A percentile compares a stretch with the other conserved stretches of the same genome.
Conservation (phyloP, 2,329 filamentous ascomycete genomes). For the Cadophora luteo-olivacea region DNA sequence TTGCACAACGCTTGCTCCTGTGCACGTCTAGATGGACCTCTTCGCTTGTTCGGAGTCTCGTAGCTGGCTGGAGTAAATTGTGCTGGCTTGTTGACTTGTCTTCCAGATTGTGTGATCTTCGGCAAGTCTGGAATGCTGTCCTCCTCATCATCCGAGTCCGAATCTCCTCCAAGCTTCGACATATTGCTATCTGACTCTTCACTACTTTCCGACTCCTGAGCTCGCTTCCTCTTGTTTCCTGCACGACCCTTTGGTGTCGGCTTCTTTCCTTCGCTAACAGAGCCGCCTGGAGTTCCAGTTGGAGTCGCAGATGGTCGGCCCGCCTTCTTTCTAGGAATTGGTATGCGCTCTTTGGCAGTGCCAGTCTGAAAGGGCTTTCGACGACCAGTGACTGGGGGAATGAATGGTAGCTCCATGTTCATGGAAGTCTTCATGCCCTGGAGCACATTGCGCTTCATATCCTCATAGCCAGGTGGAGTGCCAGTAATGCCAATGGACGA, state of each 20-base stretch:
- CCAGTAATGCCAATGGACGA: constrained; percentile 41
- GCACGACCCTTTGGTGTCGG: constrained; percentile 31
- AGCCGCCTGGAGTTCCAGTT: constrained; percentile 32
- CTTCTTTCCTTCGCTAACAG: constrained; percentile 33
- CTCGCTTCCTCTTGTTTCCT: constrained; percentile 43
- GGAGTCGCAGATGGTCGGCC: constrained; percentile 36
- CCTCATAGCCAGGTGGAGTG: constrained; percentile 44
- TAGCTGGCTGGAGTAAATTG: constrained; percentile 65
- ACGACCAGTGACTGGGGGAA: constrained; percentile 29
- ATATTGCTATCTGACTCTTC: constrained; percentile 42
- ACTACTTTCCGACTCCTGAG: constrained; percentile 38
- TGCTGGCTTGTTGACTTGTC: constrained; percentile 71
- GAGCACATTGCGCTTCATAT: constrained; percentile 45
- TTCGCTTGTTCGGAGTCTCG: constrained; percentile 49
- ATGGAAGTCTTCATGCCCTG: constrained; percentile 46
- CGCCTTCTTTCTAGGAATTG: constrained; percentile 26
- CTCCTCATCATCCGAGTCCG: constrained; percentile 46
- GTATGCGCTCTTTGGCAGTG: constrained; percentile 26
- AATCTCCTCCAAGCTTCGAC: constrained; percentile 46
- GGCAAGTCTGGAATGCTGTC: constrained; percentile 57
- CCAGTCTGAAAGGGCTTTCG: constrained; percentile 22
- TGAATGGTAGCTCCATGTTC: constrained; percentile 44
- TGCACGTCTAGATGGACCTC: constrained; percentile 60
- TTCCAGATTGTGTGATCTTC: constrained; percentile 77
- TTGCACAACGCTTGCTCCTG: constrained; percentile 70